Base-by-base conservation (phyloP, 495 filamentous ascomycete genomes). In the Diplogelasinospora grovesii region DNA sequence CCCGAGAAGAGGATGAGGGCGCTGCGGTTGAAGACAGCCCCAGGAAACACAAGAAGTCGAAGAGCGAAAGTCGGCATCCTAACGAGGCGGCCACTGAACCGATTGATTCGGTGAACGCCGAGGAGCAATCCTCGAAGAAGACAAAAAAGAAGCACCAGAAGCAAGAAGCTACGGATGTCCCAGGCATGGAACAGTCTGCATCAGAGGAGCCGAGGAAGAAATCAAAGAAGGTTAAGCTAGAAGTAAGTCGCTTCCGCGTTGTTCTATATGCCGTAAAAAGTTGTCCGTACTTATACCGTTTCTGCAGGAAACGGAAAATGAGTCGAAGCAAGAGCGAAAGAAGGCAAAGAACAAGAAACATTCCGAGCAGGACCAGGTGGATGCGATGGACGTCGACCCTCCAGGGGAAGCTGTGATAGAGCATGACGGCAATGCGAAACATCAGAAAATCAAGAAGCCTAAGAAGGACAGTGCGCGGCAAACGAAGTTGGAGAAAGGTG, bases 11-110 rank as follows among this genome's bases (percentile, higher is more conserved):
- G 5, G 60, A 61, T 15, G 52, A 59, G 18, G 6, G 42, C 7
- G 52, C 49, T 8, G 37, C 46, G 3, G 57, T 62, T 22, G 57
- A 52, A 19, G 49, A 53, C 29, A 59, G 62, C 28, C 64, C 55
- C 6, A 39, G 64, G 20, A 66, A 61, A 33, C 49, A 56, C 29
- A 72, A 70, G 44, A 60, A 60, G 38, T 56, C 55, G 11, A 72
- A 64, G 43, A 60, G 55, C 41, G 53, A 49, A 52, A 52, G 41
- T 19, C 33, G 13, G 5, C 11, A 5, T 11, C 11, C 33, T n/a
- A 33, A 16, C n/a, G 16, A 11, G 7, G 3, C n/a, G 29, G 22
- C 15, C 18, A 18, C 16, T 20, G 34, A 32, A 49, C 14, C 19
- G 20, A 43, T 5, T 20, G 46, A 14, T 33, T 50, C 21, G 22